These are phyloP conservation scores for Penicillium sp. DNA, from an alignment of 2,329 filamentous ascomycete species.

Conservation along the genomic window DNA sequence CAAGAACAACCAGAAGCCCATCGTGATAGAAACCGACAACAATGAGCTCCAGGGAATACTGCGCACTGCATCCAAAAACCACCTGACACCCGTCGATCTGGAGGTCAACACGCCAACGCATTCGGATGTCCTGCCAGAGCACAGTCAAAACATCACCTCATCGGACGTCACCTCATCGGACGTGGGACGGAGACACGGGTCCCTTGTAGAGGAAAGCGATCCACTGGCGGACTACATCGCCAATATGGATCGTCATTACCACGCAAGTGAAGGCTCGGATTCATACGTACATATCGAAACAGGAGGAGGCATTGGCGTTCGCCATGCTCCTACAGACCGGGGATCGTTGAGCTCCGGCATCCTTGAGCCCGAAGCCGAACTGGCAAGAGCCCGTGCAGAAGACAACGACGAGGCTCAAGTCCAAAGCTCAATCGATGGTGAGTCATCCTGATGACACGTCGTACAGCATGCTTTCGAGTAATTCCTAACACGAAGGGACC, in stretches of 20 bases:
- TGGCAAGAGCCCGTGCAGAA: background rate
- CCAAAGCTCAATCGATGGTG: conserved; percentile 18
- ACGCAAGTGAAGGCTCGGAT: conserved; percentile 1
- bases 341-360: background rate
- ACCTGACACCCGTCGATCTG: background rate
- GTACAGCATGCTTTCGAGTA: no score
- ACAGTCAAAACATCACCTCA: background rate
- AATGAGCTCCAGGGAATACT: conserved; percentile 14
- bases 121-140: background rate
- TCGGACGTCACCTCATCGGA: background rate
- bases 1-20: conserved; percentile 17
- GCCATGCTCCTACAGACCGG: conserved; percentile 1
- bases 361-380: background rate
- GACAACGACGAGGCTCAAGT: conserved; percentile 7
- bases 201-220: conserved; percentile 51
- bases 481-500: conserved; percentile 6
- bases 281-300: background rate
- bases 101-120: background rate
- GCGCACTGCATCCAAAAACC: background rate
- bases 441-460: background rate
- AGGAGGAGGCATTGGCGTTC: conserved; percentile 9
- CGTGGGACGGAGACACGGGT: conserved; percentile 6
- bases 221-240: conserved; percentile 41
- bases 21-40: conserved; percentile 14
- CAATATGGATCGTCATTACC: conserved; percentile 37